Percentiles rank a stretch among this genome's conserved stretches.
phyloP scores from a whole-genome alignment of 208 protist genomes.

The Porcisia hertigi region DNA sequence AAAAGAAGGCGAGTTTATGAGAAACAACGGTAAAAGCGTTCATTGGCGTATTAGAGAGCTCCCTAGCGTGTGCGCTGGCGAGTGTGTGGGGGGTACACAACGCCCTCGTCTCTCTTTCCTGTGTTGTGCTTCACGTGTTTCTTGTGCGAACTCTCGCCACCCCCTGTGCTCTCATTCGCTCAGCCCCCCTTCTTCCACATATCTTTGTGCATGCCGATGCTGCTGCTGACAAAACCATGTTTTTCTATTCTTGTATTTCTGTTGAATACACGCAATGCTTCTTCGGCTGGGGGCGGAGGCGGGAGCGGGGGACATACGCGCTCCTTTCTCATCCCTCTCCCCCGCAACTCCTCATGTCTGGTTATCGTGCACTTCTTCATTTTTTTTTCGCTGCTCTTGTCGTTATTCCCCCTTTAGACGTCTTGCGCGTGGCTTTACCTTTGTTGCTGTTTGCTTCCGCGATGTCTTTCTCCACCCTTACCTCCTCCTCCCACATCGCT shows the following conservation, averaged over 20 bases:
- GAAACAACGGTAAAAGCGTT: background rate
- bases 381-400: background rate
- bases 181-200: background rate
- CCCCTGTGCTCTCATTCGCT: background rate
- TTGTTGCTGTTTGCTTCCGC: too few species aligned
- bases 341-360: background rate
- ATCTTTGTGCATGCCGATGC: background rate
- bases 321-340: background rate
- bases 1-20: background rate
- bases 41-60: background rate
- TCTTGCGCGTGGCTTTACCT: too few species aligned
- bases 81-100: background rate
- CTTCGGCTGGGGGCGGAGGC: too few species aligned
- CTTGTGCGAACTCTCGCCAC: background rate
- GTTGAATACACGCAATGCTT: too few species aligned
- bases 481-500: background rate
- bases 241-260: slow-evolving; percentile 11
- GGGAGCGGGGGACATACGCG: too few species aligned
- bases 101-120: slow-evolving; percentile 2
- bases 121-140: background rate
- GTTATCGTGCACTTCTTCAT: background rate
- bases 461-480: too few species aligned
- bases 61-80: background rate
- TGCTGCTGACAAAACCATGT: background rate
- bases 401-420: too few species aligned